These are phyloP conservation scores for Russula emetica DNA, from an alignment of 768 basidiomycete species.

Conservation along the genomic window DNA sequence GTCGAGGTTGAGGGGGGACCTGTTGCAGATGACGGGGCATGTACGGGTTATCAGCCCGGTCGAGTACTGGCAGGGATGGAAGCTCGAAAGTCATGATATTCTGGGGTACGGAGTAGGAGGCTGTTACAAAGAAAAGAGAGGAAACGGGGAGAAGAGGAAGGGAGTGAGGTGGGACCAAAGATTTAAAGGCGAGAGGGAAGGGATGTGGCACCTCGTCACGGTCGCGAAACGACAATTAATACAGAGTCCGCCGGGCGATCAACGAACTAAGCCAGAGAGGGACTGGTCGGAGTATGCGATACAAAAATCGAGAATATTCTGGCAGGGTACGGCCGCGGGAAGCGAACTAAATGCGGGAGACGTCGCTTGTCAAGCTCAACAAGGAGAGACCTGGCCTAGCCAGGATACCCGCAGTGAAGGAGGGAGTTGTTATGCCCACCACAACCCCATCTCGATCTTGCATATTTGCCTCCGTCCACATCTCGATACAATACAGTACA, in stretches of 20 bases:
- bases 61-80: not conserved
- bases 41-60: conserved; percentile 21
- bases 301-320: not conserved
- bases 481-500: too few species aligned
- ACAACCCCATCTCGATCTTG: too few species aligned
- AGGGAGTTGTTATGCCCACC: too few species aligned
- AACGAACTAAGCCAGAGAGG: conserved; percentile 27
- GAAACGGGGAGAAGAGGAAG: not conserved
- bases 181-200: not conserved
- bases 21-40: conserved; percentile 12
- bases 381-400: not conserved
- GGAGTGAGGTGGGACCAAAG: conserved; percentile 17
- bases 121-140: not conserved
- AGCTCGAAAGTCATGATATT: conserved; percentile 9
- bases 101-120: not conserved
- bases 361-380: too few species aligned
- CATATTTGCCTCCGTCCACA: not conserved
- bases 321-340: not conserved
- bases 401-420: too few species aligned
- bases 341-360: not conserved
- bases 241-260: conserved; percentile 27
- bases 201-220: conserved; percentile 22
- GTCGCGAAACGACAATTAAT: conserved; percentile 17
- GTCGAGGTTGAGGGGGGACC: not conserved
- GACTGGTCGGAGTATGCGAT: conserved; percentile 23